Conservation (phyloP, 148 eudicot species). For the Bassia scoparia region DNA sequence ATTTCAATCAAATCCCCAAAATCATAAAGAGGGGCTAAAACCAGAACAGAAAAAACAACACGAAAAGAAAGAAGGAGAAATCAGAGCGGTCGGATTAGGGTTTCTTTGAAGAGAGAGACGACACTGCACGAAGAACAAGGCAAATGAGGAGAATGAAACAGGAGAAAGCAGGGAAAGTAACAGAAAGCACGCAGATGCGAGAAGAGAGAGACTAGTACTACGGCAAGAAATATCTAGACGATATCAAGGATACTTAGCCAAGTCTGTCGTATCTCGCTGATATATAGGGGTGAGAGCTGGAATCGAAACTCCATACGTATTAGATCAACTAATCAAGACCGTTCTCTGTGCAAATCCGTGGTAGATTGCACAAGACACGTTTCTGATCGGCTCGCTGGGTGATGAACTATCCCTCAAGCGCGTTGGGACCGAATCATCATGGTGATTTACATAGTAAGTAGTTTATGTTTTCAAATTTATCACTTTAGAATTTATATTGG, state of each 20-base stretch:
- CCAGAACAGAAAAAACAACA: background rate
- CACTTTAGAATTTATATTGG: no score
- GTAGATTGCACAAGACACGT: no score
- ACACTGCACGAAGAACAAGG: slow-evolving; percentile 97
- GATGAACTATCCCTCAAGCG: no score
- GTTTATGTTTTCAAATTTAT: no score
- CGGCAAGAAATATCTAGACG: slow-evolving; percentile 89
- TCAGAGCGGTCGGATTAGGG: slow-evolving; percentile 34
- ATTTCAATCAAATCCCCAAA: no score
- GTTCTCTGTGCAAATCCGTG: no score
- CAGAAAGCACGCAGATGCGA: slow-evolving; percentile 89
- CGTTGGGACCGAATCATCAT: no score
- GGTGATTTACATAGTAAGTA: no score
- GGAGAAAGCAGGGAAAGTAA: slow-evolving; percentile 92
- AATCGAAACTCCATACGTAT: no score
- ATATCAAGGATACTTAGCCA: slow-evolving; percentile 92
- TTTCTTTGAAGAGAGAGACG: slow-evolving; percentile 11
- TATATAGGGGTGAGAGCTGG: no score
- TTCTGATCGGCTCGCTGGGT: no score
- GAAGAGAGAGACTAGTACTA: slow-evolving; percentile 79
- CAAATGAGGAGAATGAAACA: slow-evolving; percentile 91
- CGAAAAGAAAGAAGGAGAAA: background rate
- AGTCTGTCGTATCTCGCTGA: slow-evolving; percentile 67
- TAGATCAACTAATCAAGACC: no score
- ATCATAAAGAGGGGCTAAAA: background rate